Percentiles rank a stretch among this genome's conserved stretches.
These are phyloP conservation scores for Cladosporium halotolerans DNA, from an alignment of 2,329 filamentous ascomycete species.

Conservation along the genomic window DNA sequence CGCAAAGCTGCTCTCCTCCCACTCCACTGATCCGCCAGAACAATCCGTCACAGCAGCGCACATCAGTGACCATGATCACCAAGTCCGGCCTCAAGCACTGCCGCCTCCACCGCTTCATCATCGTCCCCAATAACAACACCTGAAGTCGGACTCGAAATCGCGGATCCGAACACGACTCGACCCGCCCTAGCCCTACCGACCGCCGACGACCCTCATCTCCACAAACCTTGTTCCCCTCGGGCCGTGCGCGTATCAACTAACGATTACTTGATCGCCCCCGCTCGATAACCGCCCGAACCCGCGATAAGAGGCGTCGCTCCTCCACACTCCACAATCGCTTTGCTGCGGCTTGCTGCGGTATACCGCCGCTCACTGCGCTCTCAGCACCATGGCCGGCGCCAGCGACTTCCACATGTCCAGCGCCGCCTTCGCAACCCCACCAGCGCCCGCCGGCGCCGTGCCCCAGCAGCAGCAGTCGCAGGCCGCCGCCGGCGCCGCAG, in stretches of 20 bases:
- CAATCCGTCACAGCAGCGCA: slow-evolving; percentile 1
- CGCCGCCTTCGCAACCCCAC: neutral
- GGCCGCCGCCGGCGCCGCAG: slow-evolving; percentile 6
- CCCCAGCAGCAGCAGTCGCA: slow-evolving; percentile 11
- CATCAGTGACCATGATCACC: slow-evolving; percentile 16
- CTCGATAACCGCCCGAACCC: neutral
- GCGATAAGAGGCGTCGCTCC: neutral
- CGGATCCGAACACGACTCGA: too few relatives aligned
- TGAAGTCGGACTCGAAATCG: slow-evolving; percentile 12
- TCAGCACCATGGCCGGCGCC: slow-evolving; percentile 3
- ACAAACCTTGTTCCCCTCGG: neutral
- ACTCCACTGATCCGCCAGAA: neutral
- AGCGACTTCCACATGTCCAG: slow-evolving; percentile 4
- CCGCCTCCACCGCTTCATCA: slow-evolving; percentile 18
- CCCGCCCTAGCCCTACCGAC: neutral
- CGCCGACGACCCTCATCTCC: slow-evolving; percentile 13
- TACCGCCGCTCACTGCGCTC: slow-evolving; percentile 1
- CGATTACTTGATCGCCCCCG: slow-evolving; percentile 12
- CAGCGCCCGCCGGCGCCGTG: slow-evolving; percentile 6
- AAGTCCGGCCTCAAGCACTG: slow-evolving; percentile 9
- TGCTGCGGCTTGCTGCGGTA: slow-evolving; percentile 15
- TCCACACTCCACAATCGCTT: neutral
- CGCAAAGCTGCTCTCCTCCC: neutral
- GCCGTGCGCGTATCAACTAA: neutral
- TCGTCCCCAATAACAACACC: slow-evolving; percentile 26